Evolutionary conservation across 495 filamentous ascomycete genomes (phyloP).

Genomic region (Penicillium silybi): DNA sequence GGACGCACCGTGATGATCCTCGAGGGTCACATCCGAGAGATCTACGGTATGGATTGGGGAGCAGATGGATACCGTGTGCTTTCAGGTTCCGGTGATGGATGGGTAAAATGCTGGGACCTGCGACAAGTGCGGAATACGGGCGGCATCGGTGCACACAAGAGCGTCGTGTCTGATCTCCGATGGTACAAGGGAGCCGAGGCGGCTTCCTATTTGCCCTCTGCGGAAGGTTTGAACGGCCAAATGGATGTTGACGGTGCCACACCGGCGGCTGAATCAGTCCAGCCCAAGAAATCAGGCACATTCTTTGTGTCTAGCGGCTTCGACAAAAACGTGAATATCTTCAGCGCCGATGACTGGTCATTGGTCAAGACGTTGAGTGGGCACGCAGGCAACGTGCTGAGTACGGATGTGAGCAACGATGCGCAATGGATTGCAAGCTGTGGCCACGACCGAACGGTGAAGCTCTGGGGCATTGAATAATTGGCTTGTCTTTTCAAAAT

Average conservation of each 20-base stretch:
- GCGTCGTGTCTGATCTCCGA: conserved; percentile 84
- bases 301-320: conserved; percentile 91
- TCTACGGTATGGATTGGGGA: conserved; percentile 89
- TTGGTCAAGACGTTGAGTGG: conserved; percentile 82
- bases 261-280: conserved; percentile 15
- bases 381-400: conserved; percentile 86
- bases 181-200: conserved; percentile 87
- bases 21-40: conserved; percentile 89
- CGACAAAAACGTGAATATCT: conserved; percentile 92
- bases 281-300: conserved; percentile 70
- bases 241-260: conserved; percentile 52
- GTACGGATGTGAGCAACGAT: conserved; percentile 80
- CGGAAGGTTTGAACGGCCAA: conserved; percentile 55
- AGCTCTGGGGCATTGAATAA: conserved; percentile 92
- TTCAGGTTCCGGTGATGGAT: conserved; percentile 88
- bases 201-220: conserved; percentile 53
- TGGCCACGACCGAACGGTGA: conserved; percentile 91
- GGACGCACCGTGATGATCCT: conserved; percentile 95
- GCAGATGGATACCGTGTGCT: conserved; percentile 84
- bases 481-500: neutral
- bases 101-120: conserved; percentile 97
- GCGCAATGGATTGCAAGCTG: conserved; percentile 89
- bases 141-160: conserved; percentile 85
- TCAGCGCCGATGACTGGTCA: conserved; percentile 94
- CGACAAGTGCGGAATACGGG: conserved; percentile 79